phyloP scores from a whole-genome alignment of 495 filamentous ascomycete species.

The Margaritispora aquatica region DNA sequence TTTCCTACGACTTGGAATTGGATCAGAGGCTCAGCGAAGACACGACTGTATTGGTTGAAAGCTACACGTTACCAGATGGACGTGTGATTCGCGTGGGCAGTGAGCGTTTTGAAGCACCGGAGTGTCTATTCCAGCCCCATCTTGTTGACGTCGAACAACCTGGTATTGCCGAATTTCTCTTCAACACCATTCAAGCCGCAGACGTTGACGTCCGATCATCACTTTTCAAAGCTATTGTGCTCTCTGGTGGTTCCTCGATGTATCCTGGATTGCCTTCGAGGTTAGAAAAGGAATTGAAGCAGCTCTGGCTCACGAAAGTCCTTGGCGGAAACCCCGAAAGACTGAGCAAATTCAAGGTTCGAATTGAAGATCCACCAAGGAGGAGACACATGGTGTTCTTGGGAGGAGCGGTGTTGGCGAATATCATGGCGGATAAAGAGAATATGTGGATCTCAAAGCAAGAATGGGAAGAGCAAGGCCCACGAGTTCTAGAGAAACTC shows the following conservation, averaged over 20 bases:
- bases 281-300: constrained; percentile 97
- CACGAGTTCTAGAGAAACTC: constrained; percentile 82
- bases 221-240: constrained; percentile 93
- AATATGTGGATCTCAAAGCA: constrained; percentile 97
- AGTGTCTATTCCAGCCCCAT: constrained; percentile 98
- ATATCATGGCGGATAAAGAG: constrained; percentile 98
- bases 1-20: constrained; percentile 94
- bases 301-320: constrained; percentile 93
- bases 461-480: constrained; percentile 93
- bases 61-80: constrained; percentile 93
- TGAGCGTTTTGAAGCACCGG: constrained; percentile 95
- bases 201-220: constrained; percentile 92
- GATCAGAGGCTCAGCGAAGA: constrained; percentile 96
- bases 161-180: constrained; percentile 92
- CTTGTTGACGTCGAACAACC: constrained; percentile 96
- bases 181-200: constrained; percentile 95
- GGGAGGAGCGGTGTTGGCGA: constrained; percentile 92
- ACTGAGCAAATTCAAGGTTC: constrained; percentile 96
- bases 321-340: constrained; percentile 85
- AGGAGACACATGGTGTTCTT: constrained; percentile 98
- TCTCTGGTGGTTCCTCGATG: constrained; percentile 97
- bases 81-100: constrained; percentile 92
- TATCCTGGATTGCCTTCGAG: constrained; percentile 92
- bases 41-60: constrained; percentile 94
- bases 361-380: constrained; percentile 95